Evolutionary conservation across 441 rosid species (phyloP).

Genomic region (Gossypium gossypioides): DNA sequence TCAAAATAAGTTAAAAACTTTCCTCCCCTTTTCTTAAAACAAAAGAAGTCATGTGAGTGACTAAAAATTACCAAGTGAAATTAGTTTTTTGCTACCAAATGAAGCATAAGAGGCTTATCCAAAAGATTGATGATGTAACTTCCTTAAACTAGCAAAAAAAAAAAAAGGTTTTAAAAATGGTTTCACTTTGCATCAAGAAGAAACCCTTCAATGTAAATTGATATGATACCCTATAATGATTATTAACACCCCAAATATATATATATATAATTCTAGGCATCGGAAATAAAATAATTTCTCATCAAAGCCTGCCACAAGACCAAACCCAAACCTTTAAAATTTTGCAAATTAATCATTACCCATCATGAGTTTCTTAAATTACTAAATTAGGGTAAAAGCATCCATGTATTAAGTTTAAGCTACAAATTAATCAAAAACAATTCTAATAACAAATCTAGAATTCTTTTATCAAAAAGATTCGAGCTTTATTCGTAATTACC

Average conservation of each 20-base stretch:
- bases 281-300: not conserved
- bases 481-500: conserved; percentile 52
- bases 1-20: too few species aligned
- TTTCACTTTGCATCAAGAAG: conserved; percentile 6
- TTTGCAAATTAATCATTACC: not conserved
- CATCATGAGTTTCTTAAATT: not conserved
- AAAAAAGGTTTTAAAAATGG: too few species aligned
- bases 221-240: not conserved
- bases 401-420: not conserved
- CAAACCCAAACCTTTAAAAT: not conserved
- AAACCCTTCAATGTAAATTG: not conserved
- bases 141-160: not conserved
- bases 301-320: not conserved
- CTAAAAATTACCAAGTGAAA: too few species aligned
- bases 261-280: not conserved
- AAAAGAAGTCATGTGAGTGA: too few species aligned
- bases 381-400: not conserved
- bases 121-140: not conserved
- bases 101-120: too few species aligned
- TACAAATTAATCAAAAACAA: not conserved
- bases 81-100: too few species aligned
- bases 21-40: too few species aligned
- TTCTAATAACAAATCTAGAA: not conserved
- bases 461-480: not conserved
- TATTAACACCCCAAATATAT: not conserved